Evolutionary conservation across 345 rosid species (phyloP), one percentile per base, ranked within the genome.

Genomic region (Ceriops zippeliana): DNA sequence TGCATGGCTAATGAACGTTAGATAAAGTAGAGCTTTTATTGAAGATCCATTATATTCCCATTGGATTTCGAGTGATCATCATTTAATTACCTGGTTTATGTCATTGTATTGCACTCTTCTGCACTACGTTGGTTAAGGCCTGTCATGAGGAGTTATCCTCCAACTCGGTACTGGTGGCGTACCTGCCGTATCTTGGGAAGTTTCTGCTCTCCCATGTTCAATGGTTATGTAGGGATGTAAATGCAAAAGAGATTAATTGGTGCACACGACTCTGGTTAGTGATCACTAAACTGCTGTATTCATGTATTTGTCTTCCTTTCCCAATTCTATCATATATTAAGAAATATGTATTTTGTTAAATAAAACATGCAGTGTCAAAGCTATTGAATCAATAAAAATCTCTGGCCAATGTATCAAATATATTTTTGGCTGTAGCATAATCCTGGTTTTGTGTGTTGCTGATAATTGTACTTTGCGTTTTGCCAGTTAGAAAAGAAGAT

Each of bases 1-100:
- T 91, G 97, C 80, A 72, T 61, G 58, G 78, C 75, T 26, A 83
- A 79, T 72, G 88, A 85, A 72, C 79, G 75, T 77, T 67, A 54
- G 71, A 42, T 67, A 65, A 66, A 76, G 72, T 32, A 65, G 38
- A 19, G 32, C 53, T 31, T 3, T 35, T 37, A 31, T 13, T 58
- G 42, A 21, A 63, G 69, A 57, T 53, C 46, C 58, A 53, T 72
- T 32, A 31, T 38, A 42, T 54, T 66, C 37, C 16, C 66, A 47
- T 65, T 27, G 19, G 26, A 70, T 63, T 57, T 56, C 22, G n/a
- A 53, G 63, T 53, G 20, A 58, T 17, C 28, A 24, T 60, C 52
- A 31, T 52, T 9, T 57, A 66, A 54, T 49, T 65, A 52, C 66
- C 37, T 61, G 73, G 27, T 65, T 38, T 54, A 26, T 16, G 34